Base-by-base conservation (phyloP, 805 yeast species). In the Wickerhamiella brachini region DNA sequence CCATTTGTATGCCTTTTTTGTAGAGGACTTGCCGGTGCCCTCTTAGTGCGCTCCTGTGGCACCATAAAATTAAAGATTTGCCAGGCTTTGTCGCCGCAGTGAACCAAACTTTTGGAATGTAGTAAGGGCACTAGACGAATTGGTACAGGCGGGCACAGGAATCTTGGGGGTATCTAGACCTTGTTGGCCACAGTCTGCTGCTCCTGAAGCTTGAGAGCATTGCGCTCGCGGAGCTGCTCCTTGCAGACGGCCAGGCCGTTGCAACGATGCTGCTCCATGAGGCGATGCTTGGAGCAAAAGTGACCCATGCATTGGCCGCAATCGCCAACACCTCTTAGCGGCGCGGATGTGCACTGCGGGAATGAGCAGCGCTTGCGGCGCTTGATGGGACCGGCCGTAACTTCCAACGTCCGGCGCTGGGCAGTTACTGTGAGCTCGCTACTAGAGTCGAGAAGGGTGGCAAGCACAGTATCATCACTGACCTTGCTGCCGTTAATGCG, bases 261-360 rank as follows among this genome's bases (percentile, higher is more conserved):
- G 64, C 96, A 87, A 53, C 74, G 65, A 68, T 87, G 96, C 65
- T 81, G 87, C 67, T 87, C 96, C 68, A 88, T 72, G 51, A 87
- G 71, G 51, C 96, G 76, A 69, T 87, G 96, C 61, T 83, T 83
- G 31, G 90, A 82, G 67, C 96, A 87, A 66, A 79, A 87, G 61
- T 81, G 83, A 45, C 95, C 94, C 47, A 78, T 77, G 66, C 96
- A 87, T 63, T 81, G 83, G 50, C 80, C 76, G 66, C 96, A 87
- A 64, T 82, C 88, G 47, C 96, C 96, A 44, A 85, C 77, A 48
- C 77, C 75, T 22, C 79, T 70, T 48, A 75, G 66, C 0, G 89
- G 85, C 12, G 77, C 70, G n/a, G 82, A 73, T 20, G 75, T 71
- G 68, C 95, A 87, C 26, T 70, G 61, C 31, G 66, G 67, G 65